Base-by-base conservation (phyloP, 225 moss, liverwort and hornwort genomes). In the Straminergon stramineum region DNA sequence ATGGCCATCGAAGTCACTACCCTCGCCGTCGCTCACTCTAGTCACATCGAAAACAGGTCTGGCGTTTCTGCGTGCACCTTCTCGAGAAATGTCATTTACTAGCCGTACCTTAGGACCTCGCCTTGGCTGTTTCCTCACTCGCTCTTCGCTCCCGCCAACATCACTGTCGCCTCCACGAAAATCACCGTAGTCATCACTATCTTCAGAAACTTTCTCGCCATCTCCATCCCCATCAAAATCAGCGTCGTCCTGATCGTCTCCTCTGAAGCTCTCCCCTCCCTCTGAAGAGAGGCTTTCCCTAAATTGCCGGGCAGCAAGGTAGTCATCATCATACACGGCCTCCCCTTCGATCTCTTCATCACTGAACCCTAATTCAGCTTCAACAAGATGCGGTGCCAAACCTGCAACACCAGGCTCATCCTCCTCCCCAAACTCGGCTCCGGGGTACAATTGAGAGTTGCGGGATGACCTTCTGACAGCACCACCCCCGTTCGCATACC, bases 291-390 rank as follows among this genome's bases (percentile, higher is more conserved):
- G 88, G 41, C 93, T 94, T 20, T 89, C 87, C 62, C 93, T 94
- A 70, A 41, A 93, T 84, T 95, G 96, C 86, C 91, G 95, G 17
- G 94, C 95, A 78, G 96, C 95, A 37, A 97, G 87, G 85, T 99
- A 99, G 67, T 95, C 96, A 82, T 99, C 99, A 76, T 99, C 96
- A 84, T 97, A 99, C 60, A 99, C 96, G 58, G 97, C 99, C 92
- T 99, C 99, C 58, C 99, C 99, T 91, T 95, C 97, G 90, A 99
- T 99, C 51, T 99, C 99, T 43, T 99, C 99, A 82, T 97, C 99
- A 88, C 95, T 97, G 52, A 95, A 96, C 45, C 93, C 95, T 76
- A 84, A 89, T 53, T 90, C 78, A 19, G 90, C 94, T 84, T 93
- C 93, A 76, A 93, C 95, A 77, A 92, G 89, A 88, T 90, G 90